Evolutionary conservation across 106 monocot species (phyloP), one percentile per base, ranked within the genome.

Genomic region (Cymbidium sinense): DNA sequence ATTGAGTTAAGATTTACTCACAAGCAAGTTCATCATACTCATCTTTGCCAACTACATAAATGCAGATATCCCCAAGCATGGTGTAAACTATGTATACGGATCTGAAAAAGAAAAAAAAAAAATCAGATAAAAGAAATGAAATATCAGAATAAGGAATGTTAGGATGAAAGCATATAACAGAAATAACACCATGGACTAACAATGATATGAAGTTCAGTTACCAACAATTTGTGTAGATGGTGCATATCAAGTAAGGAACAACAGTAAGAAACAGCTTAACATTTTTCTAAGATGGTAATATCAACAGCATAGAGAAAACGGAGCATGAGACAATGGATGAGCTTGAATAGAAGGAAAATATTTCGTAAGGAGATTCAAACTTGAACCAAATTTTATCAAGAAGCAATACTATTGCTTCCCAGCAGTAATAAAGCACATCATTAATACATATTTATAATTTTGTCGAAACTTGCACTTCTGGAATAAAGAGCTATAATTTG

Each of bases 11-110:
- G 19, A 36, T 20, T 71, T 39, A 89, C 96, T 93, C 79, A 96
- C 96, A 78, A 54, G 94, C 94, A 85, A 98, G 96, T 77, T 98
- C 96, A 77, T 94, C 96, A 77, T 98, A 98, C 74, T 98, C 94
- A 84, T 98, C 96, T 86, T 98, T 98, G 81, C 96, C 94, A 74
- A 98, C 91, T 50, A 90, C 88, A 83, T 94, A 96, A 25, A 96
- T 79, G 83, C 93, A 94, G 72, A 98, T 91, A 85, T 98, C 96
- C 52, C 96, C 96, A 74, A 94, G 83, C 85, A 92, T 82, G 43
- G 94, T 90, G 50, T 98, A 94, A 21, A 98, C 93, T 77, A 94
- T 88, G 69, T 91, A 98, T 9, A 98, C 96, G 4, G 94, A 98
- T 81, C 96, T 98, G 83, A 67, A 81, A 67, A 70, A 33, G 8